Percentiles rank a stretch among this genome's conserved stretches.
phyloP scores from a whole-genome alignment of 2,329 filamentous ascomycete species.

The Tolypocladium ophioglossoides region DNA sequence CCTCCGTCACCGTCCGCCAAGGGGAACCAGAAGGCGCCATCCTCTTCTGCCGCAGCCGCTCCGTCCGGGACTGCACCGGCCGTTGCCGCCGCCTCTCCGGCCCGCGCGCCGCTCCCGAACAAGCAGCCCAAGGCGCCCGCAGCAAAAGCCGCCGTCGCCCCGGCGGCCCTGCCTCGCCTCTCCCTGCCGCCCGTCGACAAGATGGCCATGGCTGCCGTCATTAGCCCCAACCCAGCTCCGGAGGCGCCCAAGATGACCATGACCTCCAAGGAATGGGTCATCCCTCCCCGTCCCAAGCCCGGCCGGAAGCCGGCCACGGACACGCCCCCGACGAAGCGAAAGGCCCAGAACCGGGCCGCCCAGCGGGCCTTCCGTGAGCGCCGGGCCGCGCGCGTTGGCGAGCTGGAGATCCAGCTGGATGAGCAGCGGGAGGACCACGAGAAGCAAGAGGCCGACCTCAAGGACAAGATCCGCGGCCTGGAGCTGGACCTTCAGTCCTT shows the following conservation, averaged over 20 bases:
- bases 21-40: background rate
- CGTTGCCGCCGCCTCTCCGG: slow-evolving; percentile 8
- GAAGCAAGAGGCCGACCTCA: slow-evolving; percentile 44
- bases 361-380: slow-evolving; percentile 86
- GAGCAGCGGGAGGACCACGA: slow-evolving; percentile 47
- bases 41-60: slow-evolving; percentile 9
- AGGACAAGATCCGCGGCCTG: slow-evolving; percentile 46
- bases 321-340: slow-evolving; percentile 84
- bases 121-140: slow-evolving; percentile 6
- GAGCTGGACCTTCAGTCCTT: slow-evolving; percentile 59
- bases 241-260: slow-evolving; percentile 44
- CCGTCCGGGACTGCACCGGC: background rate
- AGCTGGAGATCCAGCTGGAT: slow-evolving; percentile 57
- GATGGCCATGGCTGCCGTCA: slow-evolving; percentile 37
- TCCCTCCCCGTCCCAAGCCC: slow-evolving; percentile 76
- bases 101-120: slow-evolving; percentile 13
- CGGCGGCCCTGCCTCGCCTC: slow-evolving; percentile 15
- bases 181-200: slow-evolving; percentile 28
- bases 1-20: background rate
- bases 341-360: slow-evolving; percentile 87
- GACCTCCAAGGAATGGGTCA: slow-evolving; percentile 77
- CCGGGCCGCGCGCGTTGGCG: slow-evolving; percentile 73
- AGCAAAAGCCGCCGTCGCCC: slow-evolving; percentile 17
- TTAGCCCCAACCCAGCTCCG: slow-evolving; percentile 27
- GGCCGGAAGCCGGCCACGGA: slow-evolving; percentile 91